Percentiles rank a stretch among this genome's conserved stretches.
These are phyloP conservation scores for Hypoxylon fragiforme DNA, from an alignment of 495 filamentous ascomycete species.

Conservation along the genomic window DNA sequence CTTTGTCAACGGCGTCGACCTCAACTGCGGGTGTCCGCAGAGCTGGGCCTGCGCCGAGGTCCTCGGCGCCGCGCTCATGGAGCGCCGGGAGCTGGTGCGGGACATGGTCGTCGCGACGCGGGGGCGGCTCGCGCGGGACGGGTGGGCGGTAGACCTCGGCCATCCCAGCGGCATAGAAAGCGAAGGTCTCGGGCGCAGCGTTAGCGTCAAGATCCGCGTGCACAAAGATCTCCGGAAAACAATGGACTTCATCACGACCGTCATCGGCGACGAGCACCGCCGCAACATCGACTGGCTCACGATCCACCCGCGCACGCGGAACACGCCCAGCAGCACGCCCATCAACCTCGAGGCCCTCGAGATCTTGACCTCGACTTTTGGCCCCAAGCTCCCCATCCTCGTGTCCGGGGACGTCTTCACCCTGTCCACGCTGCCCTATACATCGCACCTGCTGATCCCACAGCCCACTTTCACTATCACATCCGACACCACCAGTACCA, in stretches of 20 bases:
- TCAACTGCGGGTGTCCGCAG: constrained; percentile 73
- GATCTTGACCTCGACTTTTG: constrained; percentile 51
- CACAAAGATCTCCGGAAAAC: constrained; percentile 61
- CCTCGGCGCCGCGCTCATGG: constrained; percentile 66
- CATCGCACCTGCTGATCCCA: constrained; percentile 39
- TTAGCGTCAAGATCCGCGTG: constrained; percentile 69
- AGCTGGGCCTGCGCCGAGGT: constrained; percentile 66
- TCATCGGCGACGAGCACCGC: constrained; percentile 47
- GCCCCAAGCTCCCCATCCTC: constrained; percentile 55
- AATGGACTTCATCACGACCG: constrained; percentile 54
- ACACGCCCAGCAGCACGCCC: constrained; percentile 57
- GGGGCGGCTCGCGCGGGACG: constrained; percentile 45
- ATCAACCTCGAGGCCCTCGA: constrained; percentile 63
- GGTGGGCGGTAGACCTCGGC: constrained; percentile 43
- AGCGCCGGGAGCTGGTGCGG: constrained; percentile 59
- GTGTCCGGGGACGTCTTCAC: constrained; percentile 67
- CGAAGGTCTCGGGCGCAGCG: constrained; percentile 43
- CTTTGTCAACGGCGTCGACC: constrained; percentile 62
- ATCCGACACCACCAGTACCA: constrained; percentile 19
- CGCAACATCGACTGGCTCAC: constrained; percentile 63
- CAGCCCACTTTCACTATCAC: constrained; percentile 33
- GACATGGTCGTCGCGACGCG: constrained; percentile 60
- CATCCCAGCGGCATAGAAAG: constrained; percentile 28
- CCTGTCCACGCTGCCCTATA: constrained; percentile 48
- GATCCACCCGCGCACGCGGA: constrained; percentile 62